A percentile compares a stretch with the other conserved stretches of the same genome.
phyloP scores from a whole-genome alignment of 495 filamentous ascomycete species.

The Amniculicola lignicola region DNA sequence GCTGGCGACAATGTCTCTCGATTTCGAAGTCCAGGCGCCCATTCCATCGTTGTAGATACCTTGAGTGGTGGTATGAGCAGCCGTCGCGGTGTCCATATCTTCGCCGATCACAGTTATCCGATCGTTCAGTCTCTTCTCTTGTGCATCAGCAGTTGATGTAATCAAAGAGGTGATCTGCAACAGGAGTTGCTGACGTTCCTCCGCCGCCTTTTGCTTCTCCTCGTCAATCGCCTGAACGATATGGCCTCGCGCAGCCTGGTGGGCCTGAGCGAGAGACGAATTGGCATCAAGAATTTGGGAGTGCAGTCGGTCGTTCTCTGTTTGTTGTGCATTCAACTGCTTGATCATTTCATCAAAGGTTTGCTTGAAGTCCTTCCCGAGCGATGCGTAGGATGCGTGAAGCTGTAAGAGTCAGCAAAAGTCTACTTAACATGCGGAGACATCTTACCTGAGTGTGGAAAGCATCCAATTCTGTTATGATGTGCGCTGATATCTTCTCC shows the following conservation, averaged over 20 bases:
- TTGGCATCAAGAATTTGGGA: slow-evolving; percentile 67
- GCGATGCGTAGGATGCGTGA: slow-evolving; percentile 77
- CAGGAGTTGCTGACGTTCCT: slow-evolving; percentile 70
- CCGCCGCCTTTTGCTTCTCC: slow-evolving; percentile 68
- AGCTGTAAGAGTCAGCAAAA: slow-evolving; percentile 50
- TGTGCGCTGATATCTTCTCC: slow-evolving; percentile 81
- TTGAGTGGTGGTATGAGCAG: slow-evolving; percentile 54
- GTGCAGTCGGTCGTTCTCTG: slow-evolving; percentile 69
- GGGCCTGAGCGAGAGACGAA: slow-evolving; percentile 61
- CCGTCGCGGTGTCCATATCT: slow-evolving; percentile 56
- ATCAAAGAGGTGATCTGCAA: slow-evolving; percentile 72
- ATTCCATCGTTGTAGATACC: slow-evolving; percentile 66
- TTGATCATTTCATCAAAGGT: slow-evolving; percentile 77
- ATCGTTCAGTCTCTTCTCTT: slow-evolving; percentile 65
- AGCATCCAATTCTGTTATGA: slow-evolving; percentile 77
- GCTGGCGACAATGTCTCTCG: slow-evolving; percentile 65
- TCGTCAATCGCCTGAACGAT: slow-evolving; percentile 72
- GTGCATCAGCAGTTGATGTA: slow-evolving; percentile 66
- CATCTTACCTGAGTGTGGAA: slow-evolving; percentile 68
- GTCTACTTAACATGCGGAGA: background rate
- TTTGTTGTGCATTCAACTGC: slow-evolving; percentile 71
- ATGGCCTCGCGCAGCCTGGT: slow-evolving; percentile 59
- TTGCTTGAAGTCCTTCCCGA: slow-evolving; percentile 82
- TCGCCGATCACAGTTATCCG: slow-evolving; percentile 60
- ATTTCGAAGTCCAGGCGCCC: slow-evolving; percentile 69